Conservation (phyloP, 306 rosid genomes). For the Cajanus cajan region DNA sequence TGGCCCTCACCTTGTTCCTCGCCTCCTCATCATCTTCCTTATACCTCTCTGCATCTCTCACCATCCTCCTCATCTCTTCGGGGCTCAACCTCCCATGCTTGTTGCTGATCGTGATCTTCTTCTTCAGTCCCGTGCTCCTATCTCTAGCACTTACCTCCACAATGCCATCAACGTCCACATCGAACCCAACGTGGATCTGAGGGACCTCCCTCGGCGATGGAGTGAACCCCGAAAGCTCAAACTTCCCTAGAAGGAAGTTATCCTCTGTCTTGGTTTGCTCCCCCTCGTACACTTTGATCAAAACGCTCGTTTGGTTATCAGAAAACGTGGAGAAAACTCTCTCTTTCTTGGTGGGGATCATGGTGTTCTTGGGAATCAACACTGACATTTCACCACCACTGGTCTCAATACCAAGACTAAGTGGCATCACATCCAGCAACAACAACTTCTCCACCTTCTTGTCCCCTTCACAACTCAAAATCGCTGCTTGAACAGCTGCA, state of each 20-base stretch:
- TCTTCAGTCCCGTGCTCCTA: conserved; percentile 10
- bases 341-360: conserved; percentile 40
- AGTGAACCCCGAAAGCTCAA: conserved; percentile 23
- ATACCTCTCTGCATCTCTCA: conserved; percentile 31
- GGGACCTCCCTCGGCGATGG: conserved; percentile 5
- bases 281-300: conserved; percentile 42
- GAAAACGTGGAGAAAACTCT: conserved; percentile 9
- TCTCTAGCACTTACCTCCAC: conserved; percentile 34
- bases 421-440: conserved; percentile 40
- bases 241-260: conserved; percentile 37
- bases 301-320: conserved; percentile 12
- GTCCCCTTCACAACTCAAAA: conserved; percentile 33
- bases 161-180: conserved; percentile 40
- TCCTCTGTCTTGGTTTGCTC: conserved; percentile 27
- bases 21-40: conserved; percentile 39
- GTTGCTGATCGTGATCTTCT: conserved; percentile 38
- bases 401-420: conserved; percentile 39
- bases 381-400: conserved; percentile 37
- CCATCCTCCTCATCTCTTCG: conserved; percentile 41
- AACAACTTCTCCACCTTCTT: conserved; percentile 34
- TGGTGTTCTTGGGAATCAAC: conserved; percentile 41
- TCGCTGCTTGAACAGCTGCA: conserved; percentile 48
- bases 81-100: conserved; percentile 39
- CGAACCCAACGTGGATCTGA: conserved; percentile 34
- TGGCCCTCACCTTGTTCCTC: conserved; percentile 36